Conservation (phyloP, 768 basidiomycete species). For the Neoboletus subvelutipes region DNA sequence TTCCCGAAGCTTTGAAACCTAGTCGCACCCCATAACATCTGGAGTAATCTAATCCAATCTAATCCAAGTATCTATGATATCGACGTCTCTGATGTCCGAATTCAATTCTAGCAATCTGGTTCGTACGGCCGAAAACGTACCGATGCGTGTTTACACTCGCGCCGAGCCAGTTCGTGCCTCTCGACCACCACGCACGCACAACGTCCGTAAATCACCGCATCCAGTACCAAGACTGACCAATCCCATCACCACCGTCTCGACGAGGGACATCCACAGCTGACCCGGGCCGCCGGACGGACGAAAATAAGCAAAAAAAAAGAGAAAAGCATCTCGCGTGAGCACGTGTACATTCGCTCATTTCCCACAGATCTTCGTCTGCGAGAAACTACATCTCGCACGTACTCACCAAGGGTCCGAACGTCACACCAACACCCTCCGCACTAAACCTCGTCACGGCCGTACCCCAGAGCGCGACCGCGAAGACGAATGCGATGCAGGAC, state of each 20-base stretch:
- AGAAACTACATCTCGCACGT: neutral
- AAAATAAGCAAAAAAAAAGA: neutral
- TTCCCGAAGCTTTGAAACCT: too few species aligned
- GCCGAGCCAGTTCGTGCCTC: neutral
- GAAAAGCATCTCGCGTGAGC: neutral
- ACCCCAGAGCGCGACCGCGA: neutral
- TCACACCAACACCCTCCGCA: neutral
- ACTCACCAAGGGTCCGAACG: conserved; percentile 5
- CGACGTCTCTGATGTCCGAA: neutral
- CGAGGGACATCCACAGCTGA: conserved; percentile 2
- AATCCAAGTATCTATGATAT: neutral
- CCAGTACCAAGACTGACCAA: neutral
- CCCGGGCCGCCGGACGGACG: neutral
- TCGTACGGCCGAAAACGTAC: too few species aligned
- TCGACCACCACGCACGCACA: neutral
- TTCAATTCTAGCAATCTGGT: neutral
- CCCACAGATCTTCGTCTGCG: neutral
- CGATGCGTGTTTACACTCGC: neutral
- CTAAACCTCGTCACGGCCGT: neutral
- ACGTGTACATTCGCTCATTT: neutral
- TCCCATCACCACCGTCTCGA: neutral
- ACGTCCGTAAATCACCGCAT: neutral
- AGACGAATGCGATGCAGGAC: conserved; percentile 1
- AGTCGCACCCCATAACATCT: too few species aligned
- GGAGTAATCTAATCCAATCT: too few species aligned